phyloP scores from a whole-genome alignment of 257 asterid genomes.

The Datura wrightii region DNA sequence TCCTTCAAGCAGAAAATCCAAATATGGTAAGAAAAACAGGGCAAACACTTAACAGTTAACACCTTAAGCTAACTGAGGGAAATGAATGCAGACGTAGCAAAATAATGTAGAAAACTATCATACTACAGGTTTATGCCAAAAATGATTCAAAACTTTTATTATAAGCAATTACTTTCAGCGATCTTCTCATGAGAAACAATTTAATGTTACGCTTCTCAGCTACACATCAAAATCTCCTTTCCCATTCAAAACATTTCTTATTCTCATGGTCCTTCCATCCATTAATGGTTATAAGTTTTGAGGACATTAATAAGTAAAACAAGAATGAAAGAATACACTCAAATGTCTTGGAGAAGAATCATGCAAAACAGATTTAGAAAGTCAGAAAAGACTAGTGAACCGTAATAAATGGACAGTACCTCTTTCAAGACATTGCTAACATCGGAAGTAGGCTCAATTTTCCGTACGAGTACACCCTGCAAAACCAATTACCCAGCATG shows the following conservation, averaged over 20 bases:
- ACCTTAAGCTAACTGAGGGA: not conserved
- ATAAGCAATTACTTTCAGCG: slow-evolving; percentile 5
- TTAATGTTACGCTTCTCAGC: not conserved
- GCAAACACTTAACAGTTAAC: not conserved
- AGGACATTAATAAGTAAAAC: not conserved
- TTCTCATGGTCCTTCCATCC: not conserved
- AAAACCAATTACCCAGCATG: slow-evolving; percentile 24
- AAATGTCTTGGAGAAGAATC: slow-evolving; percentile 21
- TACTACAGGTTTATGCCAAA: slow-evolving; percentile 17
- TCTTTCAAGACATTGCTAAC: slow-evolving; percentile 72
- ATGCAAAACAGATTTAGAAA: not conserved
- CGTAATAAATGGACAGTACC: slow-evolving; percentile 46
- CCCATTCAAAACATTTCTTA: not conserved
- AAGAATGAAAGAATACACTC: slow-evolving; percentile 4
- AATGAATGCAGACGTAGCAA: not conserved
- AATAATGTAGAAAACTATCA: not conserved
- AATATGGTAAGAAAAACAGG: not conserved
- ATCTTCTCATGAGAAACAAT: slow-evolving; percentile 17
- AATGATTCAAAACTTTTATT: not conserved
- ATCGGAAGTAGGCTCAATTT: slow-evolving; percentile 83
- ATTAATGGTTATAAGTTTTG: not conserved
- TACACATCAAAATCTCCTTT: slow-evolving; percentile 1
- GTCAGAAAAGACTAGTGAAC: not conserved
- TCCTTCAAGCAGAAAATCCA: not conserved
- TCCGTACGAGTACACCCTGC: slow-evolving; percentile 86